Evolutionary conservation across 805 yeast species (phyloP), one percentile per base, ranked within the genome.

Genomic region (Hanseniaspora hatyaiensis): DNA sequence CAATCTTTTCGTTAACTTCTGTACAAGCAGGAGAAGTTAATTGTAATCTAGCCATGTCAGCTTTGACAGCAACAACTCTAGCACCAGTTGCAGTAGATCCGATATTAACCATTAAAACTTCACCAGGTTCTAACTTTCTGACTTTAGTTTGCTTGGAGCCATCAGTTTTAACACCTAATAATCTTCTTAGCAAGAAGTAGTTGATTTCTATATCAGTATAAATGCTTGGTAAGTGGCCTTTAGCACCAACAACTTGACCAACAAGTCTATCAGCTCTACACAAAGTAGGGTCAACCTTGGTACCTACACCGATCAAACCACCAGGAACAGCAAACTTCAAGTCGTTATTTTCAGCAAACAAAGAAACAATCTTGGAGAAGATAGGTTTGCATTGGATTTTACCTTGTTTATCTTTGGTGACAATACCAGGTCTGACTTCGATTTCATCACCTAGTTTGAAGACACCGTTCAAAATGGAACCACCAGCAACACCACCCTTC

Each of bases 401-500:
- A 53, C 77, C 77, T 54, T 74, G 77, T 59, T 85, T 94, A 65
- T 85, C 95, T 66, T 88, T 92, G 55, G 96, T 87, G 52, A 92
- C 97, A 56, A 92, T 88, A 75, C 99, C 99, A 50, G 99, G 99
- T 67, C 98, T 78, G 63, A 92, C 88, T 72, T 92, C 99, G 61
- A 92, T 89, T 72, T 92, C 97, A 64, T 92, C 99, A 53, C 96
- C 97, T 54, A 92, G 74, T 65, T 84, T 82, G 73, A 92, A 85
- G 41, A 92, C 99, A 76, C 99, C 99, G 52, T 80, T 86, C 63
- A 92, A 74, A 59, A 92, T 89, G 47, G 96, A 86, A 57, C 99
- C 99, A 73, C 99, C 99, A 39, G 99, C 99, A 64, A 92, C 97
- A 79, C 99, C 99, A 61, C 99, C 99, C 71, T 88, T 88, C 65